These are phyloP conservation scores for Arthrobotrys entomopaga DNA, from an alignment of 2,329 filamentous ascomycete species.

Conservation along the genomic window DNA sequence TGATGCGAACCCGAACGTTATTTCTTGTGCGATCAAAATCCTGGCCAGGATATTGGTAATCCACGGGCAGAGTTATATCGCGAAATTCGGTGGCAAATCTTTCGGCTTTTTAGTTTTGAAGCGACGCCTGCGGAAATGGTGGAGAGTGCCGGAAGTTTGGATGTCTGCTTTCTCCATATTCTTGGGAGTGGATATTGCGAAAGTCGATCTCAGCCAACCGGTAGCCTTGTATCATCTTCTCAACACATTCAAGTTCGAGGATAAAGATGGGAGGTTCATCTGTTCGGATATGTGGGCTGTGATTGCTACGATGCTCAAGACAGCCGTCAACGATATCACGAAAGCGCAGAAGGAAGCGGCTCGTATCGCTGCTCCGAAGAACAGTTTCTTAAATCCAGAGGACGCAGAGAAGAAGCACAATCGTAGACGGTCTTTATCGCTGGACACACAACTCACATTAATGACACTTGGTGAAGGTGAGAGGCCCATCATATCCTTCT, in stretches of 20 bases:
- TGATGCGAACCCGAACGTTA: conserved; percentile 83
- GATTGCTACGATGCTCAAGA: conserved; percentile 86
- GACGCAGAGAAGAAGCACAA: conserved; percentile 52
- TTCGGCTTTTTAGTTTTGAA: conserved; percentile 84
- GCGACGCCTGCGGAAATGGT: conserved; percentile 84
- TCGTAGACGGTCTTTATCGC: conserved; percentile 56
- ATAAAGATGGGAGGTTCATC: conserved; percentile 62
- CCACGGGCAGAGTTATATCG: conserved; percentile 82
- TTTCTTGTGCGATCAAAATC: conserved; percentile 82
- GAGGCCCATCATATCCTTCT: conserved; percentile 39
- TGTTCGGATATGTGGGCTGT: conserved; percentile 77
- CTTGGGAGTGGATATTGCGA: conserved; percentile 82
- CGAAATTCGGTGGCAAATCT: conserved; percentile 85
- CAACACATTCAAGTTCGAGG: conserved; percentile 72
- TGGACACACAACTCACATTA: conserved; percentile 56
- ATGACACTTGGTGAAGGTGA: conserved; percentile 48
- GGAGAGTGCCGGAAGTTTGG: conserved; percentile 87
- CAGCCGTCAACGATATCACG: conserved; percentile 78
- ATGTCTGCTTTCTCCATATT: conserved; percentile 84
- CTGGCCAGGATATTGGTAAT: conserved; percentile 83
- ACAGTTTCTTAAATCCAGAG: conserved; percentile 39
- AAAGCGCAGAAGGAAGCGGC: conserved; percentile 69
- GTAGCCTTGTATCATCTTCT: conserved; percentile 80
- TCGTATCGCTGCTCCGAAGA: conserved; percentile 36
- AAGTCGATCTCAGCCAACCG: conserved; percentile 75